phyloP scores from a whole-genome alignment of 2,329 filamentous ascomycete species.

The Tolypocladium nubicola region DNA sequence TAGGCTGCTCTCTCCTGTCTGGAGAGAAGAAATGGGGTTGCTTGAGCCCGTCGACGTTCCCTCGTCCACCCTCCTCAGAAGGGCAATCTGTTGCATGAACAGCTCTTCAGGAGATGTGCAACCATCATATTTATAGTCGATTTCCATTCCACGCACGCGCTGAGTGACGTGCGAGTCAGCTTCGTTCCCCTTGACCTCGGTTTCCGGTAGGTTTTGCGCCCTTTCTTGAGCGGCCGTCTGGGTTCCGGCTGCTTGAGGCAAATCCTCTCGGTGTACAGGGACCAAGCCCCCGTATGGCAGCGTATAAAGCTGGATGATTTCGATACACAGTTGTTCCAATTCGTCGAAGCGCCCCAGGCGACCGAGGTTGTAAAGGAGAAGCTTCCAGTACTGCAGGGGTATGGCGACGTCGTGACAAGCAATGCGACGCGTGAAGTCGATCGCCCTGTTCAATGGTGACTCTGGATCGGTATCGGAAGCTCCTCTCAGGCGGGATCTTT shows the following conservation, averaged over 20 bases:
- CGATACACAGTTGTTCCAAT: slow-evolving; percentile 31
- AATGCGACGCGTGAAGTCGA: slow-evolving; percentile 17
- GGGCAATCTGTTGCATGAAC: not conserved
- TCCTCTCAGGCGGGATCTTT: not conserved
- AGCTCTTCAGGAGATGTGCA: not conserved
- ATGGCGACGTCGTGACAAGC: slow-evolving; percentile 21
- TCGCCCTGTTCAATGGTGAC: slow-evolving; percentile 17
- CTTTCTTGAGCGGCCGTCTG: not conserved
- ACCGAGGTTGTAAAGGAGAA: slow-evolving; percentile 32
- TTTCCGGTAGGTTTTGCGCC: not conserved
- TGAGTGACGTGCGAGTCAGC: not conserved
- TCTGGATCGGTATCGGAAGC: not conserved
- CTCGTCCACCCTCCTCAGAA: not conserved
- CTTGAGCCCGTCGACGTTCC: too few species aligned
- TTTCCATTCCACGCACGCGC: not conserved
- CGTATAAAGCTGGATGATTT: slow-evolving; percentile 29
- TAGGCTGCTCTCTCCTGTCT: not conserved
- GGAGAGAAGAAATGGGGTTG: not conserved
- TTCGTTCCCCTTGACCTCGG: not conserved
- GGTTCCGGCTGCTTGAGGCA: slow-evolving; percentile 15
- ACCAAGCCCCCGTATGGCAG: slow-evolving; percentile 21
- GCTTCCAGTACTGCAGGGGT: slow-evolving; percentile 28
- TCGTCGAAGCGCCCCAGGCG: slow-evolving; percentile 31
- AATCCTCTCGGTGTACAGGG: slow-evolving; percentile 32
- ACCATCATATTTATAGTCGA: not conserved